These are phyloP conservation scores for Coffea humblotiana DNA, from an alignment of 305 asterid species.

Conservation along the genomic window DNA sequence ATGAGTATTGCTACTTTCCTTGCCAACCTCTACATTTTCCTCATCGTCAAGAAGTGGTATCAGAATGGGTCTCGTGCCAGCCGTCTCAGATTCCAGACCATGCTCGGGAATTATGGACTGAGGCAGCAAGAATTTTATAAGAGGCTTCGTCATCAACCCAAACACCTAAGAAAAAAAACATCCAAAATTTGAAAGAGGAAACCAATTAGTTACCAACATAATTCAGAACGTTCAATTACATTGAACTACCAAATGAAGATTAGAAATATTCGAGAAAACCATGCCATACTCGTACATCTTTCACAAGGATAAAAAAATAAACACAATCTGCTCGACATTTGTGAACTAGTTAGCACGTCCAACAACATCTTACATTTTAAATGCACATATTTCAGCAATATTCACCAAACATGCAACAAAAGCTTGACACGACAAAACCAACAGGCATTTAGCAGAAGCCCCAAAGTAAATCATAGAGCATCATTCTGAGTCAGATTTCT, in stretches of 20 bases:
- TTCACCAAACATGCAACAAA: no score
- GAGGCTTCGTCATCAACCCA: conserved; percentile 82
- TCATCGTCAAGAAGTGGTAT: conserved; percentile 39
- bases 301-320: not conserved
- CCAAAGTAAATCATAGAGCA: not conserved
- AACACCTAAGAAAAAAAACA: conserved; percentile 49
- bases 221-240: not conserved
- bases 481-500: not conserved
- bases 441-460: not conserved
- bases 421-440: no score
- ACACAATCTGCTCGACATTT: not conserved
- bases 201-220: not conserved
- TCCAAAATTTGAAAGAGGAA: not conserved
- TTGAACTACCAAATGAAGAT: not conserved
- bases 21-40: conserved; percentile 23
- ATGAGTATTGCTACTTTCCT: conserved; percentile 1
- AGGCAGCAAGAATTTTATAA: conserved; percentile 59
- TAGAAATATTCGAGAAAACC: not conserved
- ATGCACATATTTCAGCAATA: not conserved
- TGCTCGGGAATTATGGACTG: conserved; percentile 2
- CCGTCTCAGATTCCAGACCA: conserved; percentile 28
- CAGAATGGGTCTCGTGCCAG: conserved; percentile 29
- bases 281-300: not conserved
- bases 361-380: not conserved
- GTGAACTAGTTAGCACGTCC: not conserved